phyloP scores from a whole-genome alignment of 2,329 filamentous ascomycete genomes.

The Diatrype stigma region DNA sequence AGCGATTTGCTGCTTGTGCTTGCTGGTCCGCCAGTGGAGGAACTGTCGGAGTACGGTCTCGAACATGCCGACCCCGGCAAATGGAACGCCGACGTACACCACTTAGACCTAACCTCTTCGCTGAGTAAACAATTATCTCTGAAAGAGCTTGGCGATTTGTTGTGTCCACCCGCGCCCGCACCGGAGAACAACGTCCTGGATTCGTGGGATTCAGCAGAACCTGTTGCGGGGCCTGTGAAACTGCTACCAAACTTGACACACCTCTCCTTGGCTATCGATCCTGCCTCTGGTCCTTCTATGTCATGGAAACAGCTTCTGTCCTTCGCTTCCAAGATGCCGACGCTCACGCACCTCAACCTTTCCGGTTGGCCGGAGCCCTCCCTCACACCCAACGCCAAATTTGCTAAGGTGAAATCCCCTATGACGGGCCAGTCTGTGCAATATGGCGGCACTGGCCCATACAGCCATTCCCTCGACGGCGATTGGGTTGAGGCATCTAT shows the following conservation, averaged over 20 bases:
- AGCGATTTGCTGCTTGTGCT: constrained; percentile 43
- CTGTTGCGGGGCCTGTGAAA: constrained; percentile 17
- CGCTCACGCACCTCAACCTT: constrained; percentile 57
- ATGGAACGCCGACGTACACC: constrained; percentile 44
- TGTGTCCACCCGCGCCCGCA: constrained; percentile 37
- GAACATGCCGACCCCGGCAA: constrained; percentile 20
- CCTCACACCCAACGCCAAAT: constrained; percentile 51
- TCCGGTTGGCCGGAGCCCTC: constrained; percentile 60
- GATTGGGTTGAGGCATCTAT: constrained; percentile 58
- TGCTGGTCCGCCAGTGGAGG: constrained; percentile 22
- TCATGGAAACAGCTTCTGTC: constrained; percentile 58
- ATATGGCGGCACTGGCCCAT: constrained; percentile 52
- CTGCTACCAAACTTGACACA: constrained; percentile 57
- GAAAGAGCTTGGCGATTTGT: constrained; percentile 47
- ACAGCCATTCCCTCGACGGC: constrained; percentile 54
- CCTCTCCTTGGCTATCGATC: constrained; percentile 52
- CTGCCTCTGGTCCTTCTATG: constrained; percentile 29
- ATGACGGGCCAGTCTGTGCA: constrained; percentile 39
- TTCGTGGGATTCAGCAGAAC: constrained; percentile 48
- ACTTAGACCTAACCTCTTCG: constrained; percentile 51
- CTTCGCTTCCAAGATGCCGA: constrained; percentile 48
- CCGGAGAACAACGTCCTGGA: constrained; percentile 36
- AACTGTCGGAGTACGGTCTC: constrained; percentile 25
- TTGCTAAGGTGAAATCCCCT: constrained; percentile 41
- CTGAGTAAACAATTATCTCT: constrained; percentile 47